Evolutionary conservation across 148 eudicot genomes (phyloP).

Genomic region (Cornus florida): DNA sequence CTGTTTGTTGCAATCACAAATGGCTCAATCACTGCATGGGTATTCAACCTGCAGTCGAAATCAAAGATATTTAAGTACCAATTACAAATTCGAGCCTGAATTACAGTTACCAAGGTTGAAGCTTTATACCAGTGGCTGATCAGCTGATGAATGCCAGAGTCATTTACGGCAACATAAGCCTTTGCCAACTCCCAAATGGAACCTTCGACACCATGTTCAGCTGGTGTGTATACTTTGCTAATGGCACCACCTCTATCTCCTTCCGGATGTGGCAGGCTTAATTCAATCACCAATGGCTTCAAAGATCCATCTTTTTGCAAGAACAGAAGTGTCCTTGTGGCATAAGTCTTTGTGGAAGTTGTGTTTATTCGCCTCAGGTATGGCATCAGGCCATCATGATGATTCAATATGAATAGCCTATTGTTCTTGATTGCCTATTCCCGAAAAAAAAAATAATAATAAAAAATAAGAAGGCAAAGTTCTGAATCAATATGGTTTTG

Average conservation of each 20-base stretch:
- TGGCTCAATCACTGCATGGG: constrained; percentile 19
- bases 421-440: constrained; percentile 22
- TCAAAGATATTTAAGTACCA: background rate
- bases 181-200: constrained; percentile 50
- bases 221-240: constrained; percentile 27
- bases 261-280: constrained; percentile 20
- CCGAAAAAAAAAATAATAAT: background rate
- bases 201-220: constrained; percentile 28
- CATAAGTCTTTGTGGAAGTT: constrained; percentile 24
- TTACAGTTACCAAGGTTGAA: no score
- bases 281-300: constrained; percentile 22
- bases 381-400: constrained; percentile 31
- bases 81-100: background rate
- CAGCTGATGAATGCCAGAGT: constrained; percentile 49
- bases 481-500: no score
- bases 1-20: constrained; percentile 43
- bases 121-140: constrained; percentile 37
- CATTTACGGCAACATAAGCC: constrained; percentile 44
- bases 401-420: constrained; percentile 24
- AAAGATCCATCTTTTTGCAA: constrained; percentile 16
- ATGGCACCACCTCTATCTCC: constrained; percentile 15
- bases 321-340: constrained; percentile 32
- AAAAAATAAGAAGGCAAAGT: no score
- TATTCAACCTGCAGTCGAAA: constrained; percentile 13
- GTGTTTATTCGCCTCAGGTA: constrained; percentile 25